Evolutionary conservation across 2,329 filamentous ascomycete species (phyloP).

Genomic region (Pezizomycotina sp.): DNA sequence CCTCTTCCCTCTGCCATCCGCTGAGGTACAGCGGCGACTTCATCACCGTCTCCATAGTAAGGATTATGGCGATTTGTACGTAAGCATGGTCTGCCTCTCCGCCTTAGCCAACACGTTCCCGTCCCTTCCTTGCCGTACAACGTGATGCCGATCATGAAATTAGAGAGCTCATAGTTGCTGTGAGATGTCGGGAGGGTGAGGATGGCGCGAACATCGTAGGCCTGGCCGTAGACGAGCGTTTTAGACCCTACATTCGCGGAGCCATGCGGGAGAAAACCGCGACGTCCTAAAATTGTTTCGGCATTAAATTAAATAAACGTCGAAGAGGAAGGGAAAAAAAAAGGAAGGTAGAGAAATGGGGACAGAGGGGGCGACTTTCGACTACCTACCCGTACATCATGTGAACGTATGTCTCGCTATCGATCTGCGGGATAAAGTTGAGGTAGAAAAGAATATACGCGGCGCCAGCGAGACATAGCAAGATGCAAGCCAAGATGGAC

Average conservation of each 20-base stretch:
- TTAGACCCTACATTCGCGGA: conserved; percentile 32
- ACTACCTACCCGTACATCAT: conserved; percentile 44
- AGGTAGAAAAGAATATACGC: conserved; percentile 54
- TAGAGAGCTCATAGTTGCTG: conserved; percentile 58
- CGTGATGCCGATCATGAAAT: conserved; percentile 82
- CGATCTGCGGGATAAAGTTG: conserved; percentile 49
- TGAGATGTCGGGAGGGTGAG: conserved; percentile 64
- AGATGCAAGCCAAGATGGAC: conserved; percentile 34
- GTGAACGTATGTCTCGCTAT: conserved; percentile 45
- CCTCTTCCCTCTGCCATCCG: conserved; percentile 18
- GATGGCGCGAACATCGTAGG: conserved; percentile 67
- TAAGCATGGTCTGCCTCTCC: conserved; percentile 59
- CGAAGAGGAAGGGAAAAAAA: too few relatives aligned
- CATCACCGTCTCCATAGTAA: conserved; percentile 20
- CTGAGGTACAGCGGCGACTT: conserved; percentile 21
- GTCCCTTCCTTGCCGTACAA: conserved; percentile 36
- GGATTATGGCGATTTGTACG: conserved; percentile 55
- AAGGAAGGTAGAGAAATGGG: not conserved
- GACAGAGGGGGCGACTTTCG: not conserved
- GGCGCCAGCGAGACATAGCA: conserved; percentile 41
- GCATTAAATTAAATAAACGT: too few relatives aligned
- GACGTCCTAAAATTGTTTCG: too few relatives aligned
- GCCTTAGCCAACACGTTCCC: conserved; percentile 42
- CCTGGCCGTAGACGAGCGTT: conserved; percentile 51
- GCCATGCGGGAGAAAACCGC: conserved; percentile 35